Evolutionary conservation across 176 grass and related monocot genomes (phyloP), one percentile per base, ranked within the genome.

Genomic region (Cenchrus fungigraminus): DNA sequence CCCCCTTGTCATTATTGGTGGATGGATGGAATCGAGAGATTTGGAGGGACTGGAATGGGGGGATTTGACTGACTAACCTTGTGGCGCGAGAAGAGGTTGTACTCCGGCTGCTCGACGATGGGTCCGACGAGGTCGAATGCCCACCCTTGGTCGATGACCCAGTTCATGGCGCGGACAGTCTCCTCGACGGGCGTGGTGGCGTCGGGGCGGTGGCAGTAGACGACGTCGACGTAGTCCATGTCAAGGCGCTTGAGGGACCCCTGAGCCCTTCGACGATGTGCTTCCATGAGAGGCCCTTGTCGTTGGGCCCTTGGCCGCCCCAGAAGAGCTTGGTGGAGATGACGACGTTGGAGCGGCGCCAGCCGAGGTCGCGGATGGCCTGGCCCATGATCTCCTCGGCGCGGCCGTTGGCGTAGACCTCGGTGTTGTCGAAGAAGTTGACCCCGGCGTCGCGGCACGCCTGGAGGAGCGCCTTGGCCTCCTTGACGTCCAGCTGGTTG

Each of bases 331-430:
- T 99, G 87, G 97, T 99, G 87, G 97, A 99, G 81, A 99, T 16
- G 80, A 99, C 97, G 64, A 96, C 53, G 86, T 99, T 93, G 75
- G 93, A 77, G 74, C 97, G 93, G 68, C 97, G 97, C 97, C 97
- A 96, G 0, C 97, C 93, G 12, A 99, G 90, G 91, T 99, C 97
- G 7, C 97, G 91, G 57, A 99, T 94, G 59, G 97, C 97, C 88
- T 94, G 97, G 6, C 97, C 97, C 97, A 99, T 99, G 90, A 99
- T 99, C 97, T 99, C 97, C 93, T 99, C 97, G 4, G 97, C 97
- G 31, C 97, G 89, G 1, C 97, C 93, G 53, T 94, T 98, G 49
- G 97, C 90, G 87, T 98, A 92, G 0, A 98, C 93, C 81, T 98
- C 97, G 1, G 97, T 91, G 86, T 98, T 98, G 97, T 98, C 97